Evolutionary conservation across 1,139 yeast genomes (phyloP).

Genomic region (Yamadazyma atlantica): DNA sequence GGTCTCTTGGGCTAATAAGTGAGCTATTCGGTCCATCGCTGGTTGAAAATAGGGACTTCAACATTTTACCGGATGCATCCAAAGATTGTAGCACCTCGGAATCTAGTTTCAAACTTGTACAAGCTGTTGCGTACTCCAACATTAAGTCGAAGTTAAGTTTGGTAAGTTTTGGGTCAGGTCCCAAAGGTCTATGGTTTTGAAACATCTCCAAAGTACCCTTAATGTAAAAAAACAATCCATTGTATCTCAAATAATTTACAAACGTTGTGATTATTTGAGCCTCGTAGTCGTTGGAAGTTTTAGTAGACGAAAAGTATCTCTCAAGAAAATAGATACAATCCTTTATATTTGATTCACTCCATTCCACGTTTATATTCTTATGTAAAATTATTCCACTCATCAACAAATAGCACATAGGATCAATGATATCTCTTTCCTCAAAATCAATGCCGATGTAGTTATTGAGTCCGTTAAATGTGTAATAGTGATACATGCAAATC

Average conservation of each 20-base stretch:
- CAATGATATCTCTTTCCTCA: neutral
- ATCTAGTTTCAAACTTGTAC: constrained; percentile 1
- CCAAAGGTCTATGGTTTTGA: constrained; percentile 6
- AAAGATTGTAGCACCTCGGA: constrained; percentile 11
- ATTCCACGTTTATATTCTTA: constrained; percentile 20
- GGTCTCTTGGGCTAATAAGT: constrained; percentile 12
- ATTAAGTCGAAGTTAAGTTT: constrained; percentile 7
- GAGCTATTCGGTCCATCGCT: neutral
- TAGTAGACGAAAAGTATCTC: constrained; percentile 10
- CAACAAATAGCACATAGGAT: constrained; percentile 11
- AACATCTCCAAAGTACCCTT: constrained; percentile 19
- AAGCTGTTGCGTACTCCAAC: constrained; percentile 14
- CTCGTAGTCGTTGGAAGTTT: constrained; percentile 3
- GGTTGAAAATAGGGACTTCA: constrained; percentile 3
- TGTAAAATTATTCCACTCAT: constrained; percentile 22
- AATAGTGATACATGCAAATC: constrained; percentile 21
- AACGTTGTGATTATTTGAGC: constrained; percentile 6
- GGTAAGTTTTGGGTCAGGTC: constrained; percentile 2
- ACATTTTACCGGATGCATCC: constrained; percentile 5
- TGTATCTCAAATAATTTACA: constrained; percentile 39
- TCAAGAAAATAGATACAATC: constrained; percentile 13
- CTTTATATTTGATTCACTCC: constrained; percentile 19
- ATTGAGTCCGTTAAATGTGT: constrained; percentile 20
- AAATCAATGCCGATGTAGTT: constrained; percentile 12
- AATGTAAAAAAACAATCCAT: constrained; percentile 30